Base-by-base conservation (phyloP, 1,284 basidiomycete genomes). In the Sanghuangporus baumii region DNA sequence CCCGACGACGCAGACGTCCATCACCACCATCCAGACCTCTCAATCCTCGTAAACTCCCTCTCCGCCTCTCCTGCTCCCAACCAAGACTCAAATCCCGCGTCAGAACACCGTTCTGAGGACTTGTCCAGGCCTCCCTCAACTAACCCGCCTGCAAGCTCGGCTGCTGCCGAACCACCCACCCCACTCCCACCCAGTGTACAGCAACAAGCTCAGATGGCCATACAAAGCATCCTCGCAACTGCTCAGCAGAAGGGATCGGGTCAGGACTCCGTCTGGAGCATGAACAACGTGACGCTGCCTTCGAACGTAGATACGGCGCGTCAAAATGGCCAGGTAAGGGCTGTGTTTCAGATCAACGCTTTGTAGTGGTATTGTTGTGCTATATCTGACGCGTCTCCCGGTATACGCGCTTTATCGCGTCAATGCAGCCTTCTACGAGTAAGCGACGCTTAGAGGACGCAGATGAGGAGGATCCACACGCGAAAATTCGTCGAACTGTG, bases 401-500 rank as follows among this genome's bases (percentile, higher is more conserved):
- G 12, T 54, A 57, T 61, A 26, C 57, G 57, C 57, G 60, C 60
- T 41, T 61, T 34, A 46, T 16, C 57, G 40, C 55, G 58, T 52
- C 54, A 3, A 2, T 56, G 8, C 36, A 74, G 74, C 69, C 76
- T 16, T 75, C 78, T 7, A 72, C 76, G 51, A 77, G 78, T 55
- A 92, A 92, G 73, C 89, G 89, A 66, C 91, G 91, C 72, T 78
- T 88, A 36, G 89, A 91, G 51, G 84, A 86, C 57, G 68, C 78
- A 0, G 86, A 89, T 20, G 75, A 76, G 4, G 86, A 88, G 55
- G 89, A 91, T 70, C 81, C 87, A 1, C 88, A 91, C 67, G 81
- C 76, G 68, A 92, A 91, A 79, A 90, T 91, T 71, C 82, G 90
- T 62, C 86, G 88, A 69, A 88, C 89, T 67, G 88, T 91, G 63